These are phyloP conservation scores for Cystofilobasidium bisporidii DNA, from an alignment of 768 basidiomycete species.

Conservation along the genomic window DNA sequence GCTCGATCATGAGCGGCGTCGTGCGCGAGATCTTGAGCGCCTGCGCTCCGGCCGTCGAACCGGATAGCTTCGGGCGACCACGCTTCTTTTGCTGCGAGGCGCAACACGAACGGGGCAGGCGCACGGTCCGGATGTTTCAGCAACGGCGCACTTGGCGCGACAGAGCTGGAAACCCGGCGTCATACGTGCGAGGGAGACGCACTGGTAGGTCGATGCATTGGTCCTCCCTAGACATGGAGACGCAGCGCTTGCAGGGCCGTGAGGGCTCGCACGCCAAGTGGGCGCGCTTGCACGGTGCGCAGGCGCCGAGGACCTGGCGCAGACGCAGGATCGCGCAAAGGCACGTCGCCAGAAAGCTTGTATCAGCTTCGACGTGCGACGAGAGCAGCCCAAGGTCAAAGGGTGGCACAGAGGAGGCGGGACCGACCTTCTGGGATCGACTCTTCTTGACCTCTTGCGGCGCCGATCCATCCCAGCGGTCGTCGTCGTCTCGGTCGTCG, in stretches of 20 bases:
- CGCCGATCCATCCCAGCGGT: background rate
- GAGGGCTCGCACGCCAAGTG: slow-evolving; percentile 4
- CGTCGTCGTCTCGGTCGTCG: too few species aligned
- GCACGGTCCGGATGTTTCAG: too few species aligned
- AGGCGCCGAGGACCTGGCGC: slow-evolving; percentile 3
- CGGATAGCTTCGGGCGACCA: background rate
- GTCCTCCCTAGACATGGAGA: background rate
- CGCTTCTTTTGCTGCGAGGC: slow-evolving; percentile 4
- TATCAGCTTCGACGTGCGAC: background rate
- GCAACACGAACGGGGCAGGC: background rate
- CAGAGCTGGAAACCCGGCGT: background rate
- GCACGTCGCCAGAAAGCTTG: background rate
- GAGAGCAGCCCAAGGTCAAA: background rate
- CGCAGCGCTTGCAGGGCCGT: background rate
- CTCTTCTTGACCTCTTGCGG: slow-evolving; percentile 1
- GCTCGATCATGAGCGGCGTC: background rate
- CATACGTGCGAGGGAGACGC: background rate
- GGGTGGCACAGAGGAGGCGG: background rate
- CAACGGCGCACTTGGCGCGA: background rate
- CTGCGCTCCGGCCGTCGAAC: background rate
- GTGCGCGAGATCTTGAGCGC: background rate
- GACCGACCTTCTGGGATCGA: background rate
- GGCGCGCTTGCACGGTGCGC: slow-evolving; percentile 3
- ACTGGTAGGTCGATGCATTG: slow-evolving; percentile 3
- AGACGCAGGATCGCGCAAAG: background rate